Evolutionary conservation across 148 eudicot species (phyloP), one percentile per base, ranked within the genome.

Genomic region (Camellia granthamiana): DNA sequence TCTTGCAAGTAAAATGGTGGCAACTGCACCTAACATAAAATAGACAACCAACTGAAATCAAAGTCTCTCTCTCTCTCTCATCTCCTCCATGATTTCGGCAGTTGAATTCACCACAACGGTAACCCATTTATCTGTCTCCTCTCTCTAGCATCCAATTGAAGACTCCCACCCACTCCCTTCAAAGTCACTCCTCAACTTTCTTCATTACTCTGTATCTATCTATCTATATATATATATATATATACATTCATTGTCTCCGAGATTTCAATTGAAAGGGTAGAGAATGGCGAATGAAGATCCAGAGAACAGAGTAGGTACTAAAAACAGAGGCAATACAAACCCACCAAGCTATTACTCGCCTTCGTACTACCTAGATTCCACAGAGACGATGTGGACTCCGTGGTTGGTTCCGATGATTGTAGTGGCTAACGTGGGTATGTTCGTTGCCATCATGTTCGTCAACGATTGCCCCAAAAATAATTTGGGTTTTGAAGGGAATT

Each of bases 401-500:
- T 96, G 99, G 99, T 82, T 96, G 66, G 93, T 96, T 43, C 98
- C 99, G 0, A 81, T 92, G 92, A 90, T 96, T 54, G 94, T 94
- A 2, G 90, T 91, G 2, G 93, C 91, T 4, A 93, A 94, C 88
- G 88, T 93, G 54, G 92, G 85, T 4, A 82, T 91, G 87, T 96
- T 96, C 80, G 51, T 91, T 15, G 85, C 90, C 10, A 84, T 88
- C 30, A 96, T 96, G 98, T 90, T 84, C 42, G 85, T 91, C 41
- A 96, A 96, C 78, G 77, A 96, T 78, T 96, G 99, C 78, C 99
- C 99, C 16, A 88, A 84, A 38, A 90, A 92, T 44, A 86, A 86
- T 49, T 11, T 79, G 16, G 86, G 87, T 12, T 13, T 56, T 65
- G 79, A 79, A 42, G 80, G 88, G 0, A 47, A 69, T 13, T 96